Conservation (phyloP, 345 rosid species). For the Gossypium turneri region DNA sequence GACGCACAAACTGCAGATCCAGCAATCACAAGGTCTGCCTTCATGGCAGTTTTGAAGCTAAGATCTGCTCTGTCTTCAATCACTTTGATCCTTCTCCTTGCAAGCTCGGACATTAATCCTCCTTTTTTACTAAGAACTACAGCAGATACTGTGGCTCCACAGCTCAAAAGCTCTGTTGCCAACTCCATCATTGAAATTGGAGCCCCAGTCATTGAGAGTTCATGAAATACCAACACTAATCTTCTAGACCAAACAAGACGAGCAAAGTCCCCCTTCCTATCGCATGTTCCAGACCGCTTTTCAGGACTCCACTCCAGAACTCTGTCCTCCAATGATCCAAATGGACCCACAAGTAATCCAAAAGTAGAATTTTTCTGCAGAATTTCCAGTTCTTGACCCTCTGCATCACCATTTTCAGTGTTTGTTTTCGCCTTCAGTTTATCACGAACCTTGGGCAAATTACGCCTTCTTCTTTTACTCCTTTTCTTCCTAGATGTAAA, state of each 20-base stretch:
- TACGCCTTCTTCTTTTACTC: conserved; percentile 45
- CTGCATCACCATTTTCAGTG: conserved; percentile 35
- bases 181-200: conserved; percentile 96
- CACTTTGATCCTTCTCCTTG: conserved; percentile 83
- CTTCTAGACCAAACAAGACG: conserved; percentile 98
- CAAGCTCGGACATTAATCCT: conserved; percentile 79
- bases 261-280: conserved; percentile 83
- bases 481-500: conserved; percentile 30
- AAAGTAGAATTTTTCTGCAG: conserved; percentile 62
- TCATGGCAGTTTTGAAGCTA: conserved; percentile 93
- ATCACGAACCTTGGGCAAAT: conserved; percentile 37
- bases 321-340: conserved; percentile 69
- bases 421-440: conserved; percentile 38
- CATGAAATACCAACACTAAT: conserved; percentile 84
- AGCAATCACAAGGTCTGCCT: conserved; percentile 90
- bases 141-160: conserved; percentile 95
- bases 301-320: conserved; percentile 88
- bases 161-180: conserved; percentile 96
- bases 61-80: conserved; percentile 85
- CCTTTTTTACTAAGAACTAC: conserved; percentile 93
- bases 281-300: conserved; percentile 89
- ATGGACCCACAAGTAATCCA: conserved; percentile 82
- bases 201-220: conserved; percentile 98
- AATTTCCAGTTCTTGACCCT: conserved; percentile 56
- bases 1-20: conserved; percentile 97